Evolutionary conservation across 306 rosid genomes (phyloP).

Genomic region (Elaeagnus macrophylla): DNA sequence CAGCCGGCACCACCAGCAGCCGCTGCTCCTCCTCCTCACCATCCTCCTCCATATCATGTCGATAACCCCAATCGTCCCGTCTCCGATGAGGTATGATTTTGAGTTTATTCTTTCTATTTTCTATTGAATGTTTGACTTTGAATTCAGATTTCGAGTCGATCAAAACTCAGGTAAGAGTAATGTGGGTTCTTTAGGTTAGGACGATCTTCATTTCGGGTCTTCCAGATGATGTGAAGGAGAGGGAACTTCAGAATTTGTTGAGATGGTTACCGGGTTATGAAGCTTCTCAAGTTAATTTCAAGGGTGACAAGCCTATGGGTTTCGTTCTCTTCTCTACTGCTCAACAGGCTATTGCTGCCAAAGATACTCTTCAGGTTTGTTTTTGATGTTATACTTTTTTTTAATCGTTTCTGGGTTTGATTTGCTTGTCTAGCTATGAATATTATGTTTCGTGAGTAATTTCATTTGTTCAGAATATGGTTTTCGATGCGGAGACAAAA

Average conservation of each 20-base stretch:
- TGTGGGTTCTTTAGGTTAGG: constrained; percentile 39
- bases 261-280: constrained; percentile 95
- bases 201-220: constrained; percentile 89
- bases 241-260: constrained; percentile 77
- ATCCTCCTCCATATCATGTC: constrained; percentile 32
- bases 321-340: constrained; percentile 72
- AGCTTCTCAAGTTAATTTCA: constrained; percentile 86
- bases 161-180: not conserved
- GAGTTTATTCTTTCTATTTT: not conserved
- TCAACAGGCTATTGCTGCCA: constrained; percentile 76
- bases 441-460: not conserved
- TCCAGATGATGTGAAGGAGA: constrained; percentile 89
- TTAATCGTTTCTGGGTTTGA: not conserved
- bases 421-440: not conserved
- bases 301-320: constrained; percentile 98
- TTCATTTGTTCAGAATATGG: constrained; percentile 44
- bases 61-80: constrained; percentile 43
- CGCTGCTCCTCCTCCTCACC: constrained; percentile 26
- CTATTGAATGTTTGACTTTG: not conserved
- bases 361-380: constrained; percentile 72
- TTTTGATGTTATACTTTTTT: not conserved
- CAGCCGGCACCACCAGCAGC: constrained; percentile 26
- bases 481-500: constrained; percentile 76
- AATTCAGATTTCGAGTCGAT: not conserved
- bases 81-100: constrained; percentile 51